A percentile compares a stretch with the other conserved stretches of the same genome.
phyloP scores from a whole-genome alignment of 2,329 filamentous ascomycete genomes.

The Huntiella savannae region DNA sequence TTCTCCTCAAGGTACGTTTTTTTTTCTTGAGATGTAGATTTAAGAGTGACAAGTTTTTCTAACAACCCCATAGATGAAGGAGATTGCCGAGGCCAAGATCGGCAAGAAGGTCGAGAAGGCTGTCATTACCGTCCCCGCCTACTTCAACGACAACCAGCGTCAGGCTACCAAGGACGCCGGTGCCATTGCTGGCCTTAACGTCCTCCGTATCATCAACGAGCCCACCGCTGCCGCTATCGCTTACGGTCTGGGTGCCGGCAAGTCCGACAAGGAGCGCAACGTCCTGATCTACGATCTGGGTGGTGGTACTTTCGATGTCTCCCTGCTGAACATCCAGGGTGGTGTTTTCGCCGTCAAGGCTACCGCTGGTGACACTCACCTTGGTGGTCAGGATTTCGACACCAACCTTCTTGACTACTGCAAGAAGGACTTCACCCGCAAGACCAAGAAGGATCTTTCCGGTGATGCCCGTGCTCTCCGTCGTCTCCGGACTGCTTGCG shows the following conservation, averaged over 20 bases:
- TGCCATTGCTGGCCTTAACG: conserved; percentile 91
- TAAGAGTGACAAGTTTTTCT: neutral
- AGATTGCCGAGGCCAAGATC: conserved; percentile 94
- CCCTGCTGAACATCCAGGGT: conserved; percentile 93
- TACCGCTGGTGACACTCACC: conserved; percentile 90
- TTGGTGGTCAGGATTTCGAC: conserved; percentile 93
- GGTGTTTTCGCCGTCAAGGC: conserved; percentile 99
- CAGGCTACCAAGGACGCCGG: conserved; percentile 98
- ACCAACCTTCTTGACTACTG: conserved; percentile 91
- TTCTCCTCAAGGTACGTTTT: conserved; percentile 70
- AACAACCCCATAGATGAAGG: conserved; percentile 61
- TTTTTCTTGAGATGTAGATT: neutral
- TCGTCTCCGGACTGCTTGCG: conserved; percentile 90
- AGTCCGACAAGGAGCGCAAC: conserved; percentile 94
- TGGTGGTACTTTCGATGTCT: conserved; percentile 99
- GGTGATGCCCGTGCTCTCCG: conserved; percentile 81
- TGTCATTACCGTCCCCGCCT: conserved; percentile 94
- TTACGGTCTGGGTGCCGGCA: conserved; percentile 89
- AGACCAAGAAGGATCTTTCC: conserved; percentile 61
- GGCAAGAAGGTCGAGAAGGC: conserved; percentile 99
- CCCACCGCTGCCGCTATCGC: conserved; percentile 95
- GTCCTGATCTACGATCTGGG: conserved; percentile 99
- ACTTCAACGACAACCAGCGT: conserved; percentile 99
- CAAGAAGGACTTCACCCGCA: conserved; percentile 84
- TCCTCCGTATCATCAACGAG: conserved; percentile 99